Base-by-base conservation (phyloP, 129 eudicot species). In the Flaveria linearis region DNA sequence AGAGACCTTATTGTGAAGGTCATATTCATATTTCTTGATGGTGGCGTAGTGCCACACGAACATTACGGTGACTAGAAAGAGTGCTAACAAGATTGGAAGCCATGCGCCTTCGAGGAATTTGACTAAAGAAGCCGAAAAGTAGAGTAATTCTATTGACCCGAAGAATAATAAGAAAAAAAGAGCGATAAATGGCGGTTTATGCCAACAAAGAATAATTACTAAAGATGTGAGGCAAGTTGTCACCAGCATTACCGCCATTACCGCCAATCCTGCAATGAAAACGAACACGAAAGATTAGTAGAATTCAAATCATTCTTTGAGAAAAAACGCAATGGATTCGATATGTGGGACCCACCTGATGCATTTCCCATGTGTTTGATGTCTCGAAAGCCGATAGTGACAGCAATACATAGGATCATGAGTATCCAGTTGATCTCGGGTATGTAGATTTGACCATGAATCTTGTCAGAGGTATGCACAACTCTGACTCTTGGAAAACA, bases 311-410 rank as follows among this genome's bases (percentile, higher is more conserved):
- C 9, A 2, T 25, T 20, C 36, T 23, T 16, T 41, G 10, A 43
- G 68, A 61, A 11, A n/a, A 3, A 26, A 42, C 3, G 28, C 23
- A 16, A 63, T n/a, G 8, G 41, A 15, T 23, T 52, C 18, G 49
- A 16, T 61, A 46, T 49, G 18, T 10, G 81, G 42, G 13, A 22
- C 16, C 50, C 80, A 90, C 98, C 98, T 75, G 98, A 92, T 73
- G 98, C 98, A 70, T 92, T 92, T 57, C 98, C 98, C 90, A 92
- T 73, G 85, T 88, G 98, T 79, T 92, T 92, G 33, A 86, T 92
- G 79, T 92, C 98, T 83, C 96, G 77, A 72, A 92, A 92, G 22
- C 98, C 98, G 55, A 92, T 88, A 14, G 98, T 92, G 56, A 92
- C 98, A 10, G 98, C 96, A 78, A 92, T 83, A 74, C 98, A 92